Conservation (phyloP, 257 asterid species). For the Cordia subcordata region DNA sequence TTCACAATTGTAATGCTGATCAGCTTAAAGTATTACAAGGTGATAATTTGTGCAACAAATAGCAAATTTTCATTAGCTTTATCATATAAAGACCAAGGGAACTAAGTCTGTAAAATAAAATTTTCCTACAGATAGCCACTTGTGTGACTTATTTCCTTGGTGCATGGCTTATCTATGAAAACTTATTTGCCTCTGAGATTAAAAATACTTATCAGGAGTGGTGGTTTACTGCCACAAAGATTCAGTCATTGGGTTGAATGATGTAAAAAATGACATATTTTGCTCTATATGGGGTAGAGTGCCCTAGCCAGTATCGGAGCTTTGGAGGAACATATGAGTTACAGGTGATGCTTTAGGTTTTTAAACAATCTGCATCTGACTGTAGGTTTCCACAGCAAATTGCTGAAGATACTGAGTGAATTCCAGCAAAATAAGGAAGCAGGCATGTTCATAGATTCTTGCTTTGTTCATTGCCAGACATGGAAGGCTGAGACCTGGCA, state of each 20-base stretch:
- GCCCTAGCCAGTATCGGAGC: too few relatives aligned
- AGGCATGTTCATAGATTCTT: slow-evolving; percentile 80
- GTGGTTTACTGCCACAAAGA: too few relatives aligned
- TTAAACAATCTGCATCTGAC: background rate
- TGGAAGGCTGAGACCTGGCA: slow-evolving; percentile 86
- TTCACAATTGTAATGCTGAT: slow-evolving; percentile 51
- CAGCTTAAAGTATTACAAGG: slow-evolving; percentile 80
- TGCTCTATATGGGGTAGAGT: too few relatives aligned
- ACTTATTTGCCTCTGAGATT: too few relatives aligned
- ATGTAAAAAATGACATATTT: too few relatives aligned
- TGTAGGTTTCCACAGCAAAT: slow-evolving; percentile 66
- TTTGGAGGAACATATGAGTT: too few relatives aligned
- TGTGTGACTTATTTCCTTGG: too few relatives aligned
- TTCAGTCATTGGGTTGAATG: too few relatives aligned
- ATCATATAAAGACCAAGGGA: background rate
- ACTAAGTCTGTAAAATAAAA: too few relatives aligned
- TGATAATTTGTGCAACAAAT: slow-evolving; percentile 10
- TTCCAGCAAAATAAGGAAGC: slow-evolving; percentile 46
- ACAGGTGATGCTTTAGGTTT: background rate
- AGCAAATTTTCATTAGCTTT: background rate
- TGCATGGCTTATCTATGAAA: too few relatives aligned
- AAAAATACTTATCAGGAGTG: too few relatives aligned
- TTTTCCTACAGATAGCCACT: too few relatives aligned
- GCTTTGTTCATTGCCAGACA: slow-evolving; percentile 85
- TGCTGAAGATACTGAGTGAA: slow-evolving; percentile 48